Base-by-base conservation (phyloP, 2,329 filamentous ascomycete species). In the Neofusicoccum laricinum region DNA sequence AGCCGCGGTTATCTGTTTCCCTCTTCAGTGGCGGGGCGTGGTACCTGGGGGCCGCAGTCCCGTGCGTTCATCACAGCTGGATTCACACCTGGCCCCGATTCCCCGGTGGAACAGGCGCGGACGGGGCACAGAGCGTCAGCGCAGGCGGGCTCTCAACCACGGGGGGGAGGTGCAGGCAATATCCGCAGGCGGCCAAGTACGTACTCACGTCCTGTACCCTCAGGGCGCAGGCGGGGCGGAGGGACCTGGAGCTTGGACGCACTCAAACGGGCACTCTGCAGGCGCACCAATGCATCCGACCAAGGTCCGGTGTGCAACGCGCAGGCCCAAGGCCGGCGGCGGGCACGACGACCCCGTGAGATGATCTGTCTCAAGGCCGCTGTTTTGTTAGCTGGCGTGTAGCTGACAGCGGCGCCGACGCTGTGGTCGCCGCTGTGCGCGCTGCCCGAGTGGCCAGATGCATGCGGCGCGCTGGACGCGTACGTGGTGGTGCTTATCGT, bases 1-100 rank as follows among this genome's bases (percentile, higher is more conserved):
- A 59, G 41, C 55, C 55, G 49, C 49, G 49, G 49, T 38, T 53
- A 53, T 53, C 49, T 36, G 49, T 53, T 36, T 53, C 49, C 34
- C 32, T 53, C 17, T 53, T 38, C n/a, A 36, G 49, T 21, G 34
- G 49, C 49, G 49, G 32, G 32, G 49, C 49, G 49, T 53, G 49
- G 49, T 53, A 53, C 49, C 49, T 53, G 49, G 49, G 49, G 49
- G 49, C 49, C 49, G 32, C 34, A 21, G 49, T 36, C 34, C 49
- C 49, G 49, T 36, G 32, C 32, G 11, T 53, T 53, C 49, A 53
- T 36, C 32, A 53, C 49, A 19, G 32, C 34, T 53, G 49, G 53
- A 58, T 32, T 32, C 38, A 43, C 53, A 25, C 53, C 11, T 11
- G 17, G 25, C 30, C 30, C 41, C 55, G 55, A 59, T 59, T 59